Percentiles rank a stretch among this genome's conserved stretches.
Evolutionary conservation across 2,329 filamentous ascomycete species (phyloP).

Genomic region (Trichoderma sp.): DNA sequence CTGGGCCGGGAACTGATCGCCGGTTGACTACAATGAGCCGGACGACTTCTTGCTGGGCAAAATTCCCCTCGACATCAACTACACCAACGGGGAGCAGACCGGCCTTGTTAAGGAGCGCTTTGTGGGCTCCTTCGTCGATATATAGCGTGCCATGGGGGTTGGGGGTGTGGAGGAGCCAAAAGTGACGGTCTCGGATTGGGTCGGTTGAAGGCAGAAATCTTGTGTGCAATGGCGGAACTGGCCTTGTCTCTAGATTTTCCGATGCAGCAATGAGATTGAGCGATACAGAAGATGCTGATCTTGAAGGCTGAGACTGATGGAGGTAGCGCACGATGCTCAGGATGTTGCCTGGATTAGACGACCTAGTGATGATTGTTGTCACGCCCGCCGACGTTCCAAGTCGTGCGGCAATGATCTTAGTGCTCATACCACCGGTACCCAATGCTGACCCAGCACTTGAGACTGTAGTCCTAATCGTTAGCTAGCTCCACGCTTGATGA

Average conservation of each 20-base stretch:
- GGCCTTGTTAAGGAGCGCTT: conserved; percentile 76
- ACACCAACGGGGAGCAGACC: conserved; percentile 89
- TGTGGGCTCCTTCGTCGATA: conserved; percentile 86
- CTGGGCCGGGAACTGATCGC: conserved; percentile 37
- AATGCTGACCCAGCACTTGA: conserved; percentile 84
- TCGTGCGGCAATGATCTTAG: conserved; percentile 91
- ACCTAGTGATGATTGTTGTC: conserved; percentile 91
- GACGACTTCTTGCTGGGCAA: conserved; percentile 90
- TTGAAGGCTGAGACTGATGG: background rate
- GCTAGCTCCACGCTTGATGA: conserved; percentile 21
- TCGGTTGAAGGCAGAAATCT: conserved; percentile 82
- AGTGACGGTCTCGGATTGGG: conserved; percentile 88
- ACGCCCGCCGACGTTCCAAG: conserved; percentile 92
- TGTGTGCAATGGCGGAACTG: conserved; percentile 67
- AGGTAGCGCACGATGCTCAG: conserved; percentile 76
- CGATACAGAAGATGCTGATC: conserved; percentile 36
- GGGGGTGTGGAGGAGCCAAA: conserved; percentile 94
- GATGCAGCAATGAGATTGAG: conserved; percentile 34
- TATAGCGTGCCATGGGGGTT: conserved; percentile 87
- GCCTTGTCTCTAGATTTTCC: conserved; percentile 25
- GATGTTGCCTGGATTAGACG: conserved; percentile 91
- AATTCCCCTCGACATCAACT: conserved; percentile 81
- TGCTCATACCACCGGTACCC: conserved; percentile 95
- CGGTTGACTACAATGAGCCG: conserved; percentile 76
- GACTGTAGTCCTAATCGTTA: conserved; percentile 46